phyloP scores from a whole-genome alignment of 2,329 filamentous ascomycete genomes.

The Juglanconis sp. region DNA sequence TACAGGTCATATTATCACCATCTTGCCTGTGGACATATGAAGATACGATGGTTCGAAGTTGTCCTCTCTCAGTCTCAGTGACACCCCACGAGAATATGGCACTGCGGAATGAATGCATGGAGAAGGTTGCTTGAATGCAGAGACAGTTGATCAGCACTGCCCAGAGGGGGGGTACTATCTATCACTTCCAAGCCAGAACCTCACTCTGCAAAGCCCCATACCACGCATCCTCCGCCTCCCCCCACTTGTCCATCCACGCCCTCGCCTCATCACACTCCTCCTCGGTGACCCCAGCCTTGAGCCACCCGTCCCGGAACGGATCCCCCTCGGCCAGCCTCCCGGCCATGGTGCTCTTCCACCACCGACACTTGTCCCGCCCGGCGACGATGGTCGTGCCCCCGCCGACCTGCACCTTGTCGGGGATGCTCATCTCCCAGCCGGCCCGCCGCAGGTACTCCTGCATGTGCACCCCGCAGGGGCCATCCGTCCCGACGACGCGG shows the following conservation, averaged over 20 bases:
- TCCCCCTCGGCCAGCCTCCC: conserved; percentile 25
- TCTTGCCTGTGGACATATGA: background rate
- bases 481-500: background rate
- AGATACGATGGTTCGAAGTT: conserved; percentile 1
- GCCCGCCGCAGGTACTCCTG: background rate
- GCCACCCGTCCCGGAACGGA: conserved; percentile 31
- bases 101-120: too few relatives aligned
- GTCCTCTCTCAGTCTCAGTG: background rate
- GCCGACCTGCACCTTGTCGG: conserved; percentile 27
- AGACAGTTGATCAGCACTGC: background rate
- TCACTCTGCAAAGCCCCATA: conserved; percentile 32
- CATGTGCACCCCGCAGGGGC: background rate
- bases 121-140: background rate
- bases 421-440: background rate
- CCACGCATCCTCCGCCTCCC: conserved; percentile 36
- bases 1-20: background rate
- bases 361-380: conserved; percentile 26
- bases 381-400: conserved; percentile 27
- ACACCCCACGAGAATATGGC: background rate
- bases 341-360: conserved; percentile 24
- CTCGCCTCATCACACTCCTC: conserved; percentile 33
- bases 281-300: conserved; percentile 31
- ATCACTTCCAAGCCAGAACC: conserved; percentile 38
- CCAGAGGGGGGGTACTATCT: background rate
- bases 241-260: conserved; percentile 30